Evolutionary conservation across 768 basidiomycete genomes (phyloP).

Genomic region (Fomitopsis serialis): DNA sequence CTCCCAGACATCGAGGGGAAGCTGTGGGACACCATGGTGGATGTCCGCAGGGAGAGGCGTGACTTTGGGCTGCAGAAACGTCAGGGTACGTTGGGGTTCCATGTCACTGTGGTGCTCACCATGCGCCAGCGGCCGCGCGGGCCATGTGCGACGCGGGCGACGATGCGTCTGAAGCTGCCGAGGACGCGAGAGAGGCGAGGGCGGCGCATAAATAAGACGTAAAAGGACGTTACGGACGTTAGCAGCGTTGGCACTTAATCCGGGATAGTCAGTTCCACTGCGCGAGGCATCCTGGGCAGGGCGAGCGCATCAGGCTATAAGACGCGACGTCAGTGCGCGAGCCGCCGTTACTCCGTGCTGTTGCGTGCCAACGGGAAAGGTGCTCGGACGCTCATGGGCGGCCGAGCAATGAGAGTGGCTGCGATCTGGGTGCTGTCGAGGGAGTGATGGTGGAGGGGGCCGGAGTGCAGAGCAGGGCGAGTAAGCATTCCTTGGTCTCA

Average conservation of each 20-base stretch:
- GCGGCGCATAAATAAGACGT: not conserved
- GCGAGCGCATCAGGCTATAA: not conserved
- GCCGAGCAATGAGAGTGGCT: not conserved
- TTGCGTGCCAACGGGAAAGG: not conserved
- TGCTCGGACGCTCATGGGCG: not conserved
- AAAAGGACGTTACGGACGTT: not conserved
- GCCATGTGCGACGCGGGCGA: not conserved
- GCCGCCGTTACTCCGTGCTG: not conserved
- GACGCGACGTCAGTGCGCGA: not conserved
- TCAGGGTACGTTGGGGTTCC: too few relatives aligned
- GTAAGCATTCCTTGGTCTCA: not conserved
- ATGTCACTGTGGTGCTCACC: not conserved
- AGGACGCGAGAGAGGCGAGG: not conserved
- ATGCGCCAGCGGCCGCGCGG: not conserved
- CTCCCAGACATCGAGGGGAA: conserved; percentile 1
- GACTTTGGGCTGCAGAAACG: not conserved
- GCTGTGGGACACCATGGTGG: not conserved
- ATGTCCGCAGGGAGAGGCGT: not conserved
- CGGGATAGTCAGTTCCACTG: not conserved
- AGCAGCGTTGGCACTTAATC: not conserved
- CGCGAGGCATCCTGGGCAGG: not conserved
- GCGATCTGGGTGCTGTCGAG: not conserved
- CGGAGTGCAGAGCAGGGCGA: not conserved
- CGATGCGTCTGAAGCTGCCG: not conserved
- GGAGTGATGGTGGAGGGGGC: not conserved